Conservation (phyloP, 495 filamentous ascomycete genomes). For the Cercophora newfieldiana region DNA sequence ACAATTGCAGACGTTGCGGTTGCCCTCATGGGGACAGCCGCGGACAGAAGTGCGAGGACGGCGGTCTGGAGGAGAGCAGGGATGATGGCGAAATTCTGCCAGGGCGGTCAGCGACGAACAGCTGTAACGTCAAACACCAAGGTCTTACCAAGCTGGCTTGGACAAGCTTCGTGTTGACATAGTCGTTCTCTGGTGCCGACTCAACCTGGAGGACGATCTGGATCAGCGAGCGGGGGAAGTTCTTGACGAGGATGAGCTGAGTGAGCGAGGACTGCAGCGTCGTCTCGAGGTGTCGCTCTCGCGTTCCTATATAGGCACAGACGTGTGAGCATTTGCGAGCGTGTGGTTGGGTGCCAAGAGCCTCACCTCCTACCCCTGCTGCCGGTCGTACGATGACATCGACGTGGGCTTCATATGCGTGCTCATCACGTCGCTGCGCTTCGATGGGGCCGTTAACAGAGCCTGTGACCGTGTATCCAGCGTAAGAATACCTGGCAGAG, state of each 20-base stretch:
- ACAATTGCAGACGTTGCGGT: slow-evolving; percentile 65
- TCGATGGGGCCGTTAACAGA: slow-evolving; percentile 93
- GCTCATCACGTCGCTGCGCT: slow-evolving; percentile 79
- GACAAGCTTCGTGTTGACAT: slow-evolving; percentile 50
- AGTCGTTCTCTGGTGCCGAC: slow-evolving; percentile 55
- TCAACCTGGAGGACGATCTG: slow-evolving; percentile 68
- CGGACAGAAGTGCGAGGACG: slow-evolving; percentile 71
- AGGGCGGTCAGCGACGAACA: slow-evolving; percentile 1
- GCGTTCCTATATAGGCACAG: slow-evolving; percentile 53
- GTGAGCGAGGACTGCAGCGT: slow-evolving; percentile 66
- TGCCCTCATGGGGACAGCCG: slow-evolving; percentile 70
- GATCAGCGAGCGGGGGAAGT: slow-evolving; percentile 67
- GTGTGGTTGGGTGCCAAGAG: slow-evolving; percentile 38
- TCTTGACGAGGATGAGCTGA: slow-evolving; percentile 66
- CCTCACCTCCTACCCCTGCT: slow-evolving; percentile 76
- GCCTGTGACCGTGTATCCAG: slow-evolving; percentile 78
- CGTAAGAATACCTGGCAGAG: slow-evolving; percentile 77
- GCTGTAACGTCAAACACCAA: neutral
- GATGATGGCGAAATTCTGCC: slow-evolving; percentile 70
- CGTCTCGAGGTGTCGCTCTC: slow-evolving; percentile 72
- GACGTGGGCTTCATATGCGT: slow-evolving; percentile 84
- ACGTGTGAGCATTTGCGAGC: slow-evolving; percentile 44
- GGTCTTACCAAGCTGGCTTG: slow-evolving; percentile 50
- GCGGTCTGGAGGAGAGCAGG: slow-evolving; percentile 74
- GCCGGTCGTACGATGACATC: slow-evolving; percentile 89